Conservation (phyloP, 2,329 filamentous ascomycete genomes). For the Penicillium sp. region DNA sequence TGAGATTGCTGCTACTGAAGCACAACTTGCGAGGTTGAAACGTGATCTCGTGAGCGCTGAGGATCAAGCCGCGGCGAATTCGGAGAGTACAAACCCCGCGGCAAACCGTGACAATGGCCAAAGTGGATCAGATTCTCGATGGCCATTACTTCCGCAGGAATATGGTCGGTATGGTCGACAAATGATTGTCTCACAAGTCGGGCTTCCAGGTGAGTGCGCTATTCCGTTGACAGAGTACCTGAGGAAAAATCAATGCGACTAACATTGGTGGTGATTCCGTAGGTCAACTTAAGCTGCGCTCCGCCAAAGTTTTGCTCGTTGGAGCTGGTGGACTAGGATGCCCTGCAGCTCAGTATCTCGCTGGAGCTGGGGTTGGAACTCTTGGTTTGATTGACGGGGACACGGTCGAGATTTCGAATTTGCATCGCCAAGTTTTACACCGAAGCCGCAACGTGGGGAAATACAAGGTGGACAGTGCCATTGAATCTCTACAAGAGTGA, state of each 20-base stretch:
- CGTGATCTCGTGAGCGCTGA: constrained; percentile 36
- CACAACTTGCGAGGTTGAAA: constrained; percentile 36
- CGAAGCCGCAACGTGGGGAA: constrained; percentile 68
- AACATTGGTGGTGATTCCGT: not conserved
- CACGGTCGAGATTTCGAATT: constrained; percentile 81
- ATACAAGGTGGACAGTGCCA: constrained; percentile 78
- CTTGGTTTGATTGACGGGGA: constrained; percentile 88
- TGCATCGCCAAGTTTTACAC: constrained; percentile 90
- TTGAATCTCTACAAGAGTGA: constrained; percentile 59
- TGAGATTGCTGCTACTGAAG: constrained; percentile 40
- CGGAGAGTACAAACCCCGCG: constrained; percentile 7
- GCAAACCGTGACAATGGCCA: not conserved
- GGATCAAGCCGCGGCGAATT: constrained; percentile 21
- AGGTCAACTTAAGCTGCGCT: constrained; percentile 76
- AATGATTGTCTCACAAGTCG: constrained; percentile 82
- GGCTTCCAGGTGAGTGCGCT: constrained; percentile 65
- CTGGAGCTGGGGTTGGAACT: constrained; percentile 81
- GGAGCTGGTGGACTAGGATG: constrained; percentile 89
- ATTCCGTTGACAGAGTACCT: not conserved
- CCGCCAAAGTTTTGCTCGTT: constrained; percentile 73
- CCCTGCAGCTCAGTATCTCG: constrained; percentile 88
- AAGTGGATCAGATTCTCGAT: constrained; percentile 42
- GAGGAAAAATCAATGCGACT: not conserved
- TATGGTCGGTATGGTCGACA: constrained; percentile 88
- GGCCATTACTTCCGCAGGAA: constrained; percentile 71